Base-by-base conservation (phyloP, 2,329 filamentous ascomycete species). In the Colletotrichum sp. region DNA sequence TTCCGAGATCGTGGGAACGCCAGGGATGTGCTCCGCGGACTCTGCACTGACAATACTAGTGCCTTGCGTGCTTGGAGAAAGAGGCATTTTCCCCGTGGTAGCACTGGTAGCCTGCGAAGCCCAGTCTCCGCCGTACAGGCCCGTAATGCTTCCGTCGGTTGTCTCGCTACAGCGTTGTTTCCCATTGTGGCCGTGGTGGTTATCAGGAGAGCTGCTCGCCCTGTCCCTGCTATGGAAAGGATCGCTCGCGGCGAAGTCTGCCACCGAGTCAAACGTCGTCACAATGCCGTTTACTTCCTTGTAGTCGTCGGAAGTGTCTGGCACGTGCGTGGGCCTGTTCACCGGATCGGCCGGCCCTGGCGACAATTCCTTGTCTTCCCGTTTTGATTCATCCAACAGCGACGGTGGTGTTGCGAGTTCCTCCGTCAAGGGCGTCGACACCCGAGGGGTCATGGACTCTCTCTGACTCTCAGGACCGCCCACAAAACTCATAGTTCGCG, bases 31-130 rank as follows among this genome's bases (percentile, higher is more conserved):
- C 63, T 92, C 91, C 70, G 88, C 80, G 9, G 90, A 92, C 58
- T 92, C 90, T 71, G 88, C 87, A 82, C 91, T 93, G 78, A 92
- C 88, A 77, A 93, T 91, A 82, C 92, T 93, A 21, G 92, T 93
- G 52, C 91, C 92, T 80, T 92, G 88, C 4, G 92, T 93, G 81
- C 91, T 93, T 4, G 92, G 92, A 28, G 92, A 93, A 43, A 93
- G 84, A 5, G 92, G 91, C 88, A 92, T 89, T 83, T 92, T 92
- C 66, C 90, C 89, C 2, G 91, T 93, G 3, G 91, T 92, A 10
- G 91, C 91, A 79, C 90, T 92, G 16, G 91, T 93, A 6, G 89
- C 90, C 78, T 93, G 91, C 6, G 90, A 92, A 4, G 90, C 89
- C 90, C 91, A 93, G 79, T 93, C 92, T 12, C 89, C 90, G 1